Conservation (phyloP, 73 alveolate genomes). For the Stentor coeruleus region DNA sequence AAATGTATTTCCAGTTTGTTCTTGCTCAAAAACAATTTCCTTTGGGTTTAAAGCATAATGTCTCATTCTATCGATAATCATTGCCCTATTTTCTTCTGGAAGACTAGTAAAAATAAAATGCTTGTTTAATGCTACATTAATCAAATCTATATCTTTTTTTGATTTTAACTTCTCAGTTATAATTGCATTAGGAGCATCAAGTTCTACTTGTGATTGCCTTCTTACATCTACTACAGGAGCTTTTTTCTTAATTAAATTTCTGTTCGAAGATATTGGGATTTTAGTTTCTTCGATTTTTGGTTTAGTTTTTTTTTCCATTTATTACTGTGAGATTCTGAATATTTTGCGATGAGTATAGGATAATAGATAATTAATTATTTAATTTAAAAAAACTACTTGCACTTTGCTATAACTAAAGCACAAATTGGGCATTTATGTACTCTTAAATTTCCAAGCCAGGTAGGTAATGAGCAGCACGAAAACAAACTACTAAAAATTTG, state of each 20-base stretch:
- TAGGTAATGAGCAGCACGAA: neutral
- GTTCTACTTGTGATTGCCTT: too few relatives aligned
- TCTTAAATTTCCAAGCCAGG: neutral
- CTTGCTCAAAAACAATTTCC: conserved; percentile 24
- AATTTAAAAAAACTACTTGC: too few relatives aligned
- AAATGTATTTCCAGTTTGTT: conserved; percentile 22
- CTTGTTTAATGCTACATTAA: neutral
- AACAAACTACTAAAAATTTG: neutral
- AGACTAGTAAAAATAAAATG: conserved; percentile 1
- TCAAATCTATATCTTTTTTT: neutral
- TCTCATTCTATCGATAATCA: neutral
- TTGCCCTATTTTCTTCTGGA: neutral
- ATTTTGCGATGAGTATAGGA: too few relatives aligned
- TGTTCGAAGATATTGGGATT: too few relatives aligned
- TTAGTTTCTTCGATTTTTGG: too few relatives aligned
- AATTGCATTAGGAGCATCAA: neutral
- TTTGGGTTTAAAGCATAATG: neutral
- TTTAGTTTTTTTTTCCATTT: too few relatives aligned
- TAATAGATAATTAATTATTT: too few relatives aligned
- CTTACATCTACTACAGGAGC: too few relatives aligned
- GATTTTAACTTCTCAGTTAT: neutral
- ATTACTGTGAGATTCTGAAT: too few relatives aligned
- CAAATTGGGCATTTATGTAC: neutral
- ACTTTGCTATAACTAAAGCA: neutral
- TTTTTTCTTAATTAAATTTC: too few relatives aligned